Conservation (phyloP, 805 yeast genomes). For the Schizosaccharomyces osmophilus region DNA sequence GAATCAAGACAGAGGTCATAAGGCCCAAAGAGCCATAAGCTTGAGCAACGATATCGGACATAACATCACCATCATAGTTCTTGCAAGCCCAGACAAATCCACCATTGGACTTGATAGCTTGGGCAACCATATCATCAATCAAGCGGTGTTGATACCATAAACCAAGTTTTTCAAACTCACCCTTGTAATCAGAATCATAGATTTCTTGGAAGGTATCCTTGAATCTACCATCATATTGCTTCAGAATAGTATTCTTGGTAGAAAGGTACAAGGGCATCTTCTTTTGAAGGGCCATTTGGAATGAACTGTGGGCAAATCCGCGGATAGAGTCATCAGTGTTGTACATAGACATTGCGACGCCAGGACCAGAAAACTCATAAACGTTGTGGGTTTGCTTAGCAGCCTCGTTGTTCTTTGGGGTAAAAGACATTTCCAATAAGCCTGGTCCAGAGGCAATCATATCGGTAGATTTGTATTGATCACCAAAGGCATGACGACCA, state of each 20-base stretch:
- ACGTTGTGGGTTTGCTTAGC: conserved; percentile 31
- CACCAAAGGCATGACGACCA: conserved; percentile 95
- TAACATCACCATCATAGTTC: conserved; percentile 95
- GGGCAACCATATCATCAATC: conserved; percentile 97
- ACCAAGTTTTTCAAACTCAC: conserved; percentile 48
- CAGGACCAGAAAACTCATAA: conserved; percentile 44
- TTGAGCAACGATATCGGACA: conserved; percentile 90
- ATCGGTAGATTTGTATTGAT: conserved; percentile 87
- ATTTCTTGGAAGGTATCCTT: conserved; percentile 75
- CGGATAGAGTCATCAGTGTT: conserved; percentile 76
- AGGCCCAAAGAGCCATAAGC: conserved; percentile 92
- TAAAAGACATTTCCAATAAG: conserved; percentile 48
- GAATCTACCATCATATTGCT: conserved; percentile 83
- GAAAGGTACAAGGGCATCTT: conserved; percentile 62
- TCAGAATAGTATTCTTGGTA: conserved; percentile 84
- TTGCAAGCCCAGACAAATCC: conserved; percentile 90
- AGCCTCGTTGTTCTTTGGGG: conserved; percentile 32
- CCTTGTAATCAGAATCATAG: conserved; percentile 45
- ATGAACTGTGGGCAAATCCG: conserved; percentile 84
- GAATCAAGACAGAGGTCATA: conserved; percentile 87
- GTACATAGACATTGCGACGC: conserved; percentile 82
- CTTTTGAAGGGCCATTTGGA: conserved; percentile 61
- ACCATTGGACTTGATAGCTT: conserved; percentile 87
- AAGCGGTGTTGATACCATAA: conserved; percentile 93
- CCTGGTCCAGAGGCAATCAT: conserved; percentile 61